Conservation (phyloP, 345 rosid genomes). For the Chamaenerion angustifolium region DNA sequence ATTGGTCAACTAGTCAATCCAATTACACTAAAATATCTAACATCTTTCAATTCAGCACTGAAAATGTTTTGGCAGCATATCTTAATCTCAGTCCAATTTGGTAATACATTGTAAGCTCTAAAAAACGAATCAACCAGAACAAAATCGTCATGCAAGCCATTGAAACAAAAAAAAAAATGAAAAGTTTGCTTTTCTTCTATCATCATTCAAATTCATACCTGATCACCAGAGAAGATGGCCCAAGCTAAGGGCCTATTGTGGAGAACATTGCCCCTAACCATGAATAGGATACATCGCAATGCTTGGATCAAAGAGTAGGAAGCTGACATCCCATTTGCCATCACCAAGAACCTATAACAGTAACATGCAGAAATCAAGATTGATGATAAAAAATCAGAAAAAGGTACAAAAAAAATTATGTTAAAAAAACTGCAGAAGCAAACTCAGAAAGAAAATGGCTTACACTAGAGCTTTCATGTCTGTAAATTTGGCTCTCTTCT, state of each 20-base stretch:
- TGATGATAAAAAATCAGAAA: background rate
- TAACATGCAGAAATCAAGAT: background rate
- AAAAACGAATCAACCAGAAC: too few relatives aligned
- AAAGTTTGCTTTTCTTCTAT: too few relatives aligned
- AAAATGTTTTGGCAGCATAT: too few relatives aligned
- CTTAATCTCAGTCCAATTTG: too few relatives aligned
- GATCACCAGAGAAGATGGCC: slow-evolving; percentile 81
- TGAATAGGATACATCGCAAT: slow-evolving; percentile 56
- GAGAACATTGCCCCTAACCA: slow-evolving; percentile 50
- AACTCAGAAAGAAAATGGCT: slow-evolving; percentile 11
- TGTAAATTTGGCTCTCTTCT: slow-evolving; percentile 58
- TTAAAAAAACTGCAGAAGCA: too few relatives aligned
- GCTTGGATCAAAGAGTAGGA: slow-evolving; percentile 61
- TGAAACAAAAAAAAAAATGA: too few relatives aligned
- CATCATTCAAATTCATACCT: too few relatives aligned
- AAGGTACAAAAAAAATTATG: background rate
- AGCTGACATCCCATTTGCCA: slow-evolving; percentile 56
- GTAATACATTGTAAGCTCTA: too few relatives aligned
- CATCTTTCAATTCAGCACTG: too few relatives aligned
- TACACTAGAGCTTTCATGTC: slow-evolving; percentile 96
- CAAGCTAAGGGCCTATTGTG: slow-evolving; percentile 70
- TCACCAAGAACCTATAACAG: slow-evolving; percentile 59
- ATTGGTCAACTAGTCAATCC: too few relatives aligned
- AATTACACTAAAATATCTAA: too few relatives aligned
- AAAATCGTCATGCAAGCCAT: too few relatives aligned